Base-by-base conservation (phyloP, 2,329 filamentous ascomycete genomes). In the Penicillium hordei region DNA sequence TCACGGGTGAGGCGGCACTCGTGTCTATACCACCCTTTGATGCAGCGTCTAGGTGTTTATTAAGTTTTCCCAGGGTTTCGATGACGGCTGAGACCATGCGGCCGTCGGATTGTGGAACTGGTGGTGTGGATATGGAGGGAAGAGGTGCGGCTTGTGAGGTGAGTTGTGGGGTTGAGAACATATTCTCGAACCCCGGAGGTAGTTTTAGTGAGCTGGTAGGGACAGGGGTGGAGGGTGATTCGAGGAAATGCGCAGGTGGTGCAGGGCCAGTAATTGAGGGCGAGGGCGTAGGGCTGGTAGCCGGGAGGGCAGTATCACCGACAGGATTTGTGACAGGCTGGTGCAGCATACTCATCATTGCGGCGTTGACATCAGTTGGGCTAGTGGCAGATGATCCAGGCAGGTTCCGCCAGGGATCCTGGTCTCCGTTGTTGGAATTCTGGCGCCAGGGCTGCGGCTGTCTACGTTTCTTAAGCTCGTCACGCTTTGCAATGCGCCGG, bases 101-200 rank as follows among this genome's bases (percentile, higher is more conserved):
- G n/a, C 59, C 57, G 40, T 67, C 60, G 4, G 65, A 46, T 38
- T 62, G 60, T 23, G 65, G 55, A 17, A 43, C 50, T 9, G 65
- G 34, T 15, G 58, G 53, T 48, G 60, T 48, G 31, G 60, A 55
- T 38, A 29, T 52, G 31, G 39, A 48, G 10, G 43, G 50, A 40
- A 46, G 40, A 23, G 31, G 29, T 52, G 52, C 7, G 33, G 51
- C 38, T 50, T 39, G 42, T 46, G 40, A 46, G 15, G 57, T 54
- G 6, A 55, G 33, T 46, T 52, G 52, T 10, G 62, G 67, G 29
- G 60, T 69, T 7, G 67, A 61, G 57, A 76, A 77, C 71, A 77
- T 75, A 12, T 67, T 72, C 33, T 75, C 75, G 52, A 74, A 77
- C 1, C 75, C 75, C 17, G 73, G 71, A 1, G 75, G 75, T 25